Conservation (phyloP, 257 asterid species). For the Scutellaria minor region DNA sequence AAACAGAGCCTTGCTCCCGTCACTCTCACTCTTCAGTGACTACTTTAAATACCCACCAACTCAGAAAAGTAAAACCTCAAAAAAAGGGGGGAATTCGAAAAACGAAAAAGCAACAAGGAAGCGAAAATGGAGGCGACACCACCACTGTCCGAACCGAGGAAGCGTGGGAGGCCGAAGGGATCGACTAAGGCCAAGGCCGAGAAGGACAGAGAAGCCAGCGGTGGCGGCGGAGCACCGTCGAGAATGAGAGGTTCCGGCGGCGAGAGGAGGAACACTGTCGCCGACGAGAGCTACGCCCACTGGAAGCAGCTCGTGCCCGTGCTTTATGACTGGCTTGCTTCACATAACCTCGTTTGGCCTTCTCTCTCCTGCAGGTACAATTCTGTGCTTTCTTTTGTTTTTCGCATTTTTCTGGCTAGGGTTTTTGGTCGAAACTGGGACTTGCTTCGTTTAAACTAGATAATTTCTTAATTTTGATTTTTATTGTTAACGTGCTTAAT, state of each 20-base stretch:
- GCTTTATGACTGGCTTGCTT: constrained; percentile 78
- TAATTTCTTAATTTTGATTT: background rate
- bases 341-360: constrained; percentile 67
- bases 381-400: background rate
- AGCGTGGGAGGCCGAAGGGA: constrained; percentile 95
- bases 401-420: constrained; percentile 35
- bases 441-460: constrained; percentile 11
- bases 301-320: constrained; percentile 93
- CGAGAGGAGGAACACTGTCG: constrained; percentile 50
- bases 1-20: constrained; percentile 8
- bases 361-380: constrained; percentile 73
- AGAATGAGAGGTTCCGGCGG: constrained; percentile 53
- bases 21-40: constrained; percentile 22
- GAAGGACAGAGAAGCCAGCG: constrained; percentile 53
- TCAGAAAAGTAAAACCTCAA: constrained; percentile 23
- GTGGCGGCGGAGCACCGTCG: constrained; percentile 36
- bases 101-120: background rate
- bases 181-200: constrained; percentile 76
- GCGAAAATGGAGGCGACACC: constrained; percentile 51
- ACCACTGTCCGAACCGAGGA: constrained; percentile 68
- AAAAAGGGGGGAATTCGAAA: constrained; percentile 28
- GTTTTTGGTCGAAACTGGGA: constrained; percentile 26
- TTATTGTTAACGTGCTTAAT: constrained; percentile 12
- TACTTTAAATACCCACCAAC: constrained; percentile 34
- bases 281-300: constrained; percentile 80